Percentiles rank a stretch among this genome's conserved stretches.
These are phyloP conservation scores for Penicillium olsonii DNA, from an alignment of 2,329 filamentous ascomycete species.

Conservation along the genomic window DNA sequence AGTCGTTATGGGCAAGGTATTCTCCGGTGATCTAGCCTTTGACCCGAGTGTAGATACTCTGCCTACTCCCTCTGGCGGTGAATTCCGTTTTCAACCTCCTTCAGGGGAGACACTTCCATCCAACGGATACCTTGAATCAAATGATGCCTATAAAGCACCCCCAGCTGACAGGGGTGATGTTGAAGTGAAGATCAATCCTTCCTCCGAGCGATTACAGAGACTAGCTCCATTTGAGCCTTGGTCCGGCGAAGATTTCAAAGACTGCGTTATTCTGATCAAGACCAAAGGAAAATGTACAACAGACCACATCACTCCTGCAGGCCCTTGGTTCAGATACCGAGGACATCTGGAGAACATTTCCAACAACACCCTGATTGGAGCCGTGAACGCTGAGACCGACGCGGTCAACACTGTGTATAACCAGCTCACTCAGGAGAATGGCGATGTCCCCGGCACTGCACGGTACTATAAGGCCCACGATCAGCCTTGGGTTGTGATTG, in stretches of 20 bases:
- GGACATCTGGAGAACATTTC: constrained; percentile 99
- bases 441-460: constrained; percentile 85
- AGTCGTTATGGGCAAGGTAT: constrained; percentile 78
- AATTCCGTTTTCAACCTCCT: constrained; percentile 81
- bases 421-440: constrained; percentile 75
- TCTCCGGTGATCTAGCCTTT: constrained; percentile 82
- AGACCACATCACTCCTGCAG: constrained; percentile 95
- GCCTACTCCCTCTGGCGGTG: constrained; percentile 90
- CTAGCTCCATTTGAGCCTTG: constrained; percentile 81
- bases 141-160: constrained; percentile 92
- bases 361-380: constrained; percentile 99
- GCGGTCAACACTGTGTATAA: constrained; percentile 98
- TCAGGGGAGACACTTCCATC: constrained; percentile 76
- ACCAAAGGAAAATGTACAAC: constrained; percentile 91
- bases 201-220: constrained; percentile 71
- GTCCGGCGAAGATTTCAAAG: constrained; percentile 83
- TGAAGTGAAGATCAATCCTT: constrained; percentile 73
- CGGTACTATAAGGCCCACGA: constrained; percentile 97
- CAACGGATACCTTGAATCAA: constrained; percentile 82
- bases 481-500: constrained; percentile 92
- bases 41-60: constrained; percentile 89
- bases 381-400: constrained; percentile 89
- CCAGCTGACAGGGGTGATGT: constrained; percentile 59
- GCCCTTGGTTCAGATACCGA: constrained; percentile 98
- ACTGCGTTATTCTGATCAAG: constrained; percentile 93